Base-by-base conservation (phyloP, 345 rosid species). In the Clarkia xantiana region DNA sequence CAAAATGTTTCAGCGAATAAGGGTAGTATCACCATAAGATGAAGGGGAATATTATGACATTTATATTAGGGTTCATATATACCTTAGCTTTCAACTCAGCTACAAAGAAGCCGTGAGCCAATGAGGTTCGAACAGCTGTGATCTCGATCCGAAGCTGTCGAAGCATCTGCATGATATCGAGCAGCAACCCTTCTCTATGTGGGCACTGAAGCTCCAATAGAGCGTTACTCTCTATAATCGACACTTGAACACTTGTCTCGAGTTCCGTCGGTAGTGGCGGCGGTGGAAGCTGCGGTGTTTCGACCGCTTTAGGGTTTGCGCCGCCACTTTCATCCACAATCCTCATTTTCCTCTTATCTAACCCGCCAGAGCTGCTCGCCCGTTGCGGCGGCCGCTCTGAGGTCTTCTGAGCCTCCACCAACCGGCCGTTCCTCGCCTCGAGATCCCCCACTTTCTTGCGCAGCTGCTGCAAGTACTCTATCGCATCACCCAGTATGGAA, bases 51-150 rank as follows among this genome's bases (percentile, higher is more conserved):
- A n/a, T n/a, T n/a, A n/a, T n/a, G n/a, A n/a, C n/a, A n/a, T n/a
- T 25, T 8, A 29, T 1, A 49, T 49, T 49, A 51, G 22, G 44
- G 17, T 15, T 11, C 7, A 10, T 25, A 29, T 5, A 15, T 58
- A 86, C 87, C 80, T 87, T 93, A 0, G 99, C 99, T 54, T 96
- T 82, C 60, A 93, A 52, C 73, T 93, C 97, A 1, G 88, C 84
- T 6, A 55, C 62, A 34, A 93, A 82, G 12, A 58, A 62, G 42
- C 76, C 80, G 22, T 74, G 68, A 10, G 36, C 72, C 44, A 71
- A 52, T 0, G 77, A 49, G 7, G 95, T 84, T 52, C 84, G 94
- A 18, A 82, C 95, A 0, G 82, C 44, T 0, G 80, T 82, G 29
- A 76, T 62, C 72, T 87, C 99, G 20, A 93, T 76, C 67, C 85